Conservation (phyloP, 164 flowering plant genomes). For the Akebia trifoliata region DNA sequence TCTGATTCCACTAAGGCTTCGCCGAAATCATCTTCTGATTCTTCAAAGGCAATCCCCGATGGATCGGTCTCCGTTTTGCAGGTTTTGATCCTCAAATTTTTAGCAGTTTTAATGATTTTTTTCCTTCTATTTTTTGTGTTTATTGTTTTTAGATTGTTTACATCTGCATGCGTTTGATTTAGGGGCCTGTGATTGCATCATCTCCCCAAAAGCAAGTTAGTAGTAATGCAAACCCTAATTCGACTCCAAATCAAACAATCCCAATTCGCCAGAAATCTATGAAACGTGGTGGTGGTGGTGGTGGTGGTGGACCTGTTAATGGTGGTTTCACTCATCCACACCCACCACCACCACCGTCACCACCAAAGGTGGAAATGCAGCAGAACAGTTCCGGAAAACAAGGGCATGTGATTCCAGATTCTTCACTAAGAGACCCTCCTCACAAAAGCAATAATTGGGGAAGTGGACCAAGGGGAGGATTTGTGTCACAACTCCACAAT, state of each 20-base stretch:
- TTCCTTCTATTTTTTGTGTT: neutral
- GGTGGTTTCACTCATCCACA: conserved; percentile 29
- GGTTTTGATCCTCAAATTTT: conserved; percentile 5
- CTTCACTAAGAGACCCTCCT: conserved; percentile 36
- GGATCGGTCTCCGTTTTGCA: conserved; percentile 34
- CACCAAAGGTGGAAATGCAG: conserved; percentile 16
- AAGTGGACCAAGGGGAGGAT: conserved; percentile 35
- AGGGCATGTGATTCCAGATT: conserved; percentile 24
- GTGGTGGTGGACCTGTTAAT: conserved; percentile 30
- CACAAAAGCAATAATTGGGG: conserved; percentile 37
- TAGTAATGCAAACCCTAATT: conserved; percentile 35
- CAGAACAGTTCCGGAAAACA: conserved; percentile 24
- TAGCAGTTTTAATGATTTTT: neutral
- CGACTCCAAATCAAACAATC: conserved; percentile 23
- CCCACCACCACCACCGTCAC: conserved; percentile 27
- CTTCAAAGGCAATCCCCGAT: conserved; percentile 31
- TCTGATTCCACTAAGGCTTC: conserved; percentile 55
- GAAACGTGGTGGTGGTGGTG: conserved; percentile 39
- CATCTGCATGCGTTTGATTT: conserved; percentile 12
- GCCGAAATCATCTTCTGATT: conserved; percentile 42
- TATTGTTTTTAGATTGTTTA: neutral
- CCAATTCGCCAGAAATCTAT: conserved; percentile 42
- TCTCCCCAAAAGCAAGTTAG: conserved; percentile 33
- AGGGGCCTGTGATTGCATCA: conserved; percentile 37
- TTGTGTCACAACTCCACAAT: conserved; percentile 32